Base-by-base conservation (phyloP, 2,329 filamentous ascomycete genomes). In the Graphium sp. region DNA sequence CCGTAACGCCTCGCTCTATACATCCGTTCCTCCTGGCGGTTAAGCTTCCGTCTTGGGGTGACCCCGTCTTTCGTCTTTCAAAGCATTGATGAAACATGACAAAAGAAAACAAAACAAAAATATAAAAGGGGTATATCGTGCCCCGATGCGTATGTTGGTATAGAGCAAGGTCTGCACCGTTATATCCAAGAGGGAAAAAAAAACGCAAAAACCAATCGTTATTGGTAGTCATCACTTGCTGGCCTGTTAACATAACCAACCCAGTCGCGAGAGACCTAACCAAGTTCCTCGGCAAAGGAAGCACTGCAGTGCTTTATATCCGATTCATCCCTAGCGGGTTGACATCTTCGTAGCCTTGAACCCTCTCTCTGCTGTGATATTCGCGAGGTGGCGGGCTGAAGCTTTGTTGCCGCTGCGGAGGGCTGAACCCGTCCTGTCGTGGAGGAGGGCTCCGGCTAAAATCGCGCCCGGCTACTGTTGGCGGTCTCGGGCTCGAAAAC, bases 241-340 rank as follows among this genome's bases (percentile, higher is more conserved):
- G 15, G 9, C 5, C 11, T 18, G 8, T 12, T n/a, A 7, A 29
- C 9, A 29, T 6, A 29, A 7, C 22, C 17, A 29, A 6, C 6
- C n/a, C 15, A n/a, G n/a, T n/a, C n/a, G n/a, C n/a, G n/a, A n/a
- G n/a, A n/a, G n/a, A n/a, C n/a, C n/a, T n/a, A n/a, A n/a, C n/a
- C n/a, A n/a, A n/a, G n/a, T n/a, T n/a, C n/a, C n/a, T n/a, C n/a
- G n/a, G n/a, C n/a, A n/a, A n/a, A n/a, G n/a, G n/a, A n/a, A n/a
- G n/a, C n/a, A n/a, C n/a, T n/a, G n/a, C n/a, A n/a, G 6, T 28
- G 7, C 18, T 32, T 52, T 48, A 64, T 52, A 67, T 58, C 40
- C 56, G 54, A 44, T 71, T 68, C 62, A 70, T 66, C 31, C 54
- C 60, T 14, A 70, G 47, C 4, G 65, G 64, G 39, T 70, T 64